Conservation (phyloP, 1,139 yeast species). For the Saccharomyces uvarum region DNA sequence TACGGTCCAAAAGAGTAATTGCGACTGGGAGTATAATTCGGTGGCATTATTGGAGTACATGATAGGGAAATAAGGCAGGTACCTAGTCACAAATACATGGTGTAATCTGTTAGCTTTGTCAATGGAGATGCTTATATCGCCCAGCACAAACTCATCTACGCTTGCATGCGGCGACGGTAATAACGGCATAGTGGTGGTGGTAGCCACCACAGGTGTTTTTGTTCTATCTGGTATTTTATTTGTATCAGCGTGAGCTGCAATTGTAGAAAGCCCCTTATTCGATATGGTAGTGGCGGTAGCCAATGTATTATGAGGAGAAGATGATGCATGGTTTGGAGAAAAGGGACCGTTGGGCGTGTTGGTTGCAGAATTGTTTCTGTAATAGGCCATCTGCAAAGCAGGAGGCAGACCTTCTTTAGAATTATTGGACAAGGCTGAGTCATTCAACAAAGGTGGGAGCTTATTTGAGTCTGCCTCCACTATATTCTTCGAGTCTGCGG, state of each 20-base stretch:
- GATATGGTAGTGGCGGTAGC: background rate
- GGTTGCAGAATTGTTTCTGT: conserved; percentile 26
- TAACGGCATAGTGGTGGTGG: conserved; percentile 27
- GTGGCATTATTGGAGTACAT: conserved; percentile 63
- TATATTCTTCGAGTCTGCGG: background rate
- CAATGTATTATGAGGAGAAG: conserved; percentile 11
- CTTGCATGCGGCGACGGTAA: conserved; percentile 33
- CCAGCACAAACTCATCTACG: conserved; percentile 59
- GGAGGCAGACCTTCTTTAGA: conserved; percentile 30
- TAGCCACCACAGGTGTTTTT: conserved; percentile 20
- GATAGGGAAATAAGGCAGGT: conserved; percentile 74
- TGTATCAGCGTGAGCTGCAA: conserved; percentile 1
- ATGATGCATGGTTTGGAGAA: conserved; percentile 4
- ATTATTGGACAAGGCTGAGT: conserved; percentile 34
- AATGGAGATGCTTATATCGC: conserved; percentile 61
- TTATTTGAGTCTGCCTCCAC: background rate
- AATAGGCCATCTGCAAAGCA: conserved; percentile 32
- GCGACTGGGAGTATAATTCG: conserved; percentile 76
- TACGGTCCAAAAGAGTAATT: conserved; percentile 83
- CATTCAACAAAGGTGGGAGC: conserved; percentile 34
- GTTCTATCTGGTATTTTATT: background rate
- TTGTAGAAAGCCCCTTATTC: conserved; percentile 10
- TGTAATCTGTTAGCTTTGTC: conserved; percentile 69
- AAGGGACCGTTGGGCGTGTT: conserved; percentile 11
- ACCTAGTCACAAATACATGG: conserved; percentile 54